These are phyloP conservation scores for Mycena pura DNA, from an alignment of 768 basidiomycete species.

Conservation along the genomic window DNA sequence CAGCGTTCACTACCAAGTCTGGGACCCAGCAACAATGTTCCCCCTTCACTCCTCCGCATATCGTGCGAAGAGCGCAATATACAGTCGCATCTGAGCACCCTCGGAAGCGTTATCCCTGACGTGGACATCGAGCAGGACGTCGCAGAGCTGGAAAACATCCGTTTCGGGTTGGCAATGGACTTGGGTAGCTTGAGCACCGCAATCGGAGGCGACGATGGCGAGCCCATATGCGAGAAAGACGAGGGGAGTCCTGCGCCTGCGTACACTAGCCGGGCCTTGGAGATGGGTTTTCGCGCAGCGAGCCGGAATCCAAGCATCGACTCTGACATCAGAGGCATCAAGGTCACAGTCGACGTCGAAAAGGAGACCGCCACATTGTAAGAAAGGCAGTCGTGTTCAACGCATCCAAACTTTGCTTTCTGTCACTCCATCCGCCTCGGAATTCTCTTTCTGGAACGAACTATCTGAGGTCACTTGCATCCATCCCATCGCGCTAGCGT, in stretches of 20 bases:
- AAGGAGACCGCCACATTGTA: slow-evolving; percentile 61
- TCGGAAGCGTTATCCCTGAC: slow-evolving; percentile 64
- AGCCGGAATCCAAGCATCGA: slow-evolving; percentile 38
- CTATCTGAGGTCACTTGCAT: slow-evolving; percentile 8
- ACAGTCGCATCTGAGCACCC: slow-evolving; percentile 59
- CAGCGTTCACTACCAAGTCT: slow-evolving; percentile 71
- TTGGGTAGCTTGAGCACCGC: slow-evolving; percentile 58
- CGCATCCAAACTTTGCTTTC: slow-evolving; percentile 14
- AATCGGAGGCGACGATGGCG: slow-evolving; percentile 58
- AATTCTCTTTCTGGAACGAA: slow-evolving; percentile 15
- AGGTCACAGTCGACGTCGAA: slow-evolving; percentile 69
- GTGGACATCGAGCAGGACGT: slow-evolving; percentile 58
- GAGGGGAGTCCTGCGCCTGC: slow-evolving; percentile 63
- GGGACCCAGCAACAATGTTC: slow-evolving; percentile 58
- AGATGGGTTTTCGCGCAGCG: slow-evolving; percentile 50
- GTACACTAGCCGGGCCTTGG: slow-evolving; percentile 49
- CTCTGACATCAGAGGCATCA: slow-evolving; percentile 39
- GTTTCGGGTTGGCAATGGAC: slow-evolving; percentile 59
- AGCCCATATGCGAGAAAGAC: slow-evolving; percentile 50
- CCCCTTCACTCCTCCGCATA: slow-evolving; percentile 58
- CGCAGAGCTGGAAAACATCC: slow-evolving; percentile 65
- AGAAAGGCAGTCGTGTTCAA: slow-evolving; percentile 18
- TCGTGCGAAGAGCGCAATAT: slow-evolving; percentile 47
- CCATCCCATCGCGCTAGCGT: neutral
- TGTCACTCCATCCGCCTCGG: slow-evolving; percentile 15